A percentile compares a stretch with the other conserved stretches of the same genome.
Conservation (phyloP, 2,329 filamentous ascomycete genomes). For the Cytospora schulzeri region DNA sequence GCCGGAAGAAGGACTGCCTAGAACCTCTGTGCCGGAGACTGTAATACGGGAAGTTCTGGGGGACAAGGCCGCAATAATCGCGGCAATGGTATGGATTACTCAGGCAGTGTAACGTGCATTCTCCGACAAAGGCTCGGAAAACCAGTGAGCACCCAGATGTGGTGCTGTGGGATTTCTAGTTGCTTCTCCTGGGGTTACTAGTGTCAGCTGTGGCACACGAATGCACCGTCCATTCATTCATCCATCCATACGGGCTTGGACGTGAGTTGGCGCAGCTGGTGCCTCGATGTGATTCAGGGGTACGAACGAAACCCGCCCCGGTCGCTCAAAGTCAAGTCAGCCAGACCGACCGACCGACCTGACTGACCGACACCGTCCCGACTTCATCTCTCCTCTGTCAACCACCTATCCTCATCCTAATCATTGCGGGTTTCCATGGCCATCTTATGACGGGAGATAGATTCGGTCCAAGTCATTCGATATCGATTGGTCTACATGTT, state of each 20-base stretch:
- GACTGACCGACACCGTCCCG: too few species aligned
- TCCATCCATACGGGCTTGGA: too few species aligned
- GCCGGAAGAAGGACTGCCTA: slow-evolving; percentile 17
- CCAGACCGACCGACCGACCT: too few species aligned
- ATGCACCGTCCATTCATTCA: neutral
- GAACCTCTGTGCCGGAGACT: slow-evolving; percentile 17
- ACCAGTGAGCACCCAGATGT: neutral
- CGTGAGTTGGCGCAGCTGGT: too few species aligned
- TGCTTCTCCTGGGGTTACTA: neutral
- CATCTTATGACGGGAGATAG: too few species aligned
- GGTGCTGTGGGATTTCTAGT: neutral
- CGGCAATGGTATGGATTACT: neutral
- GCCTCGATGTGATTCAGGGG: slow-evolving; percentile 12
- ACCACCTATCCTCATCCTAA: neutral
- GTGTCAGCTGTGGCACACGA: slow-evolving; percentile 11
- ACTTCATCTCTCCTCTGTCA: neutral
- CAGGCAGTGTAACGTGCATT: neutral
- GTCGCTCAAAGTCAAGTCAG: neutral
- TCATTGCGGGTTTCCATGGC: neutral
- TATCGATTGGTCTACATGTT: neutral
- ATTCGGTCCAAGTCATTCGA: neutral
- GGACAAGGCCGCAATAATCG: neutral
- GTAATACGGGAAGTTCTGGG: neutral
- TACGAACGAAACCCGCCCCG: neutral
- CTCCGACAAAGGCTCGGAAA: neutral